Base-by-base conservation (phyloP, 2,329 filamentous ascomycete species). In the Seiridium unicorne region DNA sequence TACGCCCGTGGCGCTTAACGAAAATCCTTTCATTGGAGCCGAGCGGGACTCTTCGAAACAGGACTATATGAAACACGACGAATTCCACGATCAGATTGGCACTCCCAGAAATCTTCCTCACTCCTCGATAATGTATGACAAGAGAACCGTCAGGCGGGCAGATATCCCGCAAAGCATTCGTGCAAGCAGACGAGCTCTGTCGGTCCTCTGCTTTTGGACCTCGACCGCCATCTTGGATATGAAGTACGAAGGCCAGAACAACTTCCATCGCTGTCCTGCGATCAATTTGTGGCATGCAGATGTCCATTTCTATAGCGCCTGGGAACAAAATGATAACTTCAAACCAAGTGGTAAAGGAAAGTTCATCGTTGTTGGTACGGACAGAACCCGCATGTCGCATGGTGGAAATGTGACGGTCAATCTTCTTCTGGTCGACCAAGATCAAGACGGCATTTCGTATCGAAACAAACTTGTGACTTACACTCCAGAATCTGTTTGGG, bases 161-260 rank as follows among this genome's bases (percentile, higher is more conserved):
- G 42, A 57, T 32, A 26, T 48, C 32, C 38, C 55, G 5, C 55
- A 5, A 5, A 36, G 2, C 42, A 26, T 57, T 34, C 55, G 46
- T 36, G n/a, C 55, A 18, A 48, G 42, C 11, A 26, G 13, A 8
- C 5, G 31, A 31, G n/a, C 35, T 11, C 55, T 40, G 40, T 31
- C 55, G 40, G 26, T 47, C n/a, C 31, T 57, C 11, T 57, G 55
- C 32, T 57, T 57, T 38, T 57, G 55, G 55, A 57, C 55, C 11
- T 46, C 38, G 38, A 57, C 55, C 10, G 55, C 55, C 3, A 18
- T 57, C 42, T 32, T 57, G 11, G n/a, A 47, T 11, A 57, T 57
- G 40, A 35, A 46, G 40, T 13, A 57, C 9, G 18, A 57, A 7
- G 40, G 40, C 10, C 31, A 36, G 40, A n/a, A 46, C 26, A 2